Percentiles rank a stretch among this genome's conserved stretches.
These are phyloP conservation scores for Vickermania ingenoplastis DNA, from an alignment of 208 protist species.

Conservation along the genomic window DNA sequence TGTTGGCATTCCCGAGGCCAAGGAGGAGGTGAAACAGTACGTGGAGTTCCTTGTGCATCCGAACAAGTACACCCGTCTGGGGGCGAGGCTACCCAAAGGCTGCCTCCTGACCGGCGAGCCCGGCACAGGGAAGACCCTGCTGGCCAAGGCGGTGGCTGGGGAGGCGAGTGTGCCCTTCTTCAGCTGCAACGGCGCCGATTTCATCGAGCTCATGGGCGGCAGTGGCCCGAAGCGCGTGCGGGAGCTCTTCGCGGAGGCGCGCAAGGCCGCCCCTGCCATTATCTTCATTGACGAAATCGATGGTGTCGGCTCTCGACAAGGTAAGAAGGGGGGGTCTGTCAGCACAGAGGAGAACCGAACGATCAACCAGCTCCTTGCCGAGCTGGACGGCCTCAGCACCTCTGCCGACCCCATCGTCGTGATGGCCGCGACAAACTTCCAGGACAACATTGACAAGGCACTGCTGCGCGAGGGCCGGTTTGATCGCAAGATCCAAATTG, in stretches of 20 bases:
- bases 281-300: conserved; percentile 99
- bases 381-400: conserved; percentile 91
- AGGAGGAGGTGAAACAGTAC: conserved; percentile 95
- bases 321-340: conserved; percentile 66
- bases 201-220: conserved; percentile 96
- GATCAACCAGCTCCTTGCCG: conserved; percentile 95
- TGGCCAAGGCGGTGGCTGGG: conserved; percentile 96
- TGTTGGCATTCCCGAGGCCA: conserved; percentile 95
- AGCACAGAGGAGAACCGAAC: conserved; percentile 91
- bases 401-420: conserved; percentile 90
- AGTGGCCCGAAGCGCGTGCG: conserved; percentile 92
- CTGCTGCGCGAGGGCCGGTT: conserved; percentile 84
- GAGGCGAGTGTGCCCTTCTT: conserved; percentile 94
- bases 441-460: conserved; percentile 92
- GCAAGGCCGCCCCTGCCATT: conserved; percentile 91
- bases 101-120: conserved; percentile 94
- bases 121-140: conserved; percentile 96
- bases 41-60: conserved; percentile 96
- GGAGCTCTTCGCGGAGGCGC: conserved; percentile 93
- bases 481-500: conserved; percentile 79
- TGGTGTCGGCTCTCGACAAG: conserved; percentile 87
- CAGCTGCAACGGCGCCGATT: conserved; percentile 93
- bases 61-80: conserved; percentile 92
- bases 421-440: conserved; percentile 96
- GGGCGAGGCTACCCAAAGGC: conserved; percentile 94